Base-by-base conservation (phyloP, 805 yeast genomes). In the Jamesozyma lodderae region DNA sequence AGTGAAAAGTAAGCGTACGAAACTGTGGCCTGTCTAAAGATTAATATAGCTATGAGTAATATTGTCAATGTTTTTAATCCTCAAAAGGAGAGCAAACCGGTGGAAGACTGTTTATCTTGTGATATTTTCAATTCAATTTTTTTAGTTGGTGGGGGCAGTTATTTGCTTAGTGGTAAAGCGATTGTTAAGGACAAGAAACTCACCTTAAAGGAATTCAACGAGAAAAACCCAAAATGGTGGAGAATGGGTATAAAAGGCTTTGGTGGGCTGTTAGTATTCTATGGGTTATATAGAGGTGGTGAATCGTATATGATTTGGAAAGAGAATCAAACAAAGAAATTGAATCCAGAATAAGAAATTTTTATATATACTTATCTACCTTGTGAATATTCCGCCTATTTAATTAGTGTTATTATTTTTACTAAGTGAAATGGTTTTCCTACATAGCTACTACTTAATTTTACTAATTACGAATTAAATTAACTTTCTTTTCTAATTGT, bases 221-320 rank as follows among this genome's bases (percentile, higher is more conserved):
- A 48, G 29, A 55, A 52, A 41, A 65, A 67, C 36, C 82, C 84
- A 1, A 37, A 48, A 13, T 76, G 82, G 83, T 83, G 87, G 81
- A 73, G 72, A 51, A 54, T 57, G 10, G 54, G 73, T 1, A 63
- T 81, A 6, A 68, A 76, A 30, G 63, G 68, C 0, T 50, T 68
- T 7, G 94, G 92, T 4, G 65, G 63, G 0, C 70, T 66, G 0
- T 56, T 83, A 35, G 48, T 81, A 1, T 65, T 66, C 0, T 69
- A 75, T 38, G 94, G 88, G 0, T 34, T 75, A 9, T 71, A 69
- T 44, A 66, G 92, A 42, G 81, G 81, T 1, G 71, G 74, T 5
- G 84, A 81, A 48, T 32, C 43, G 2, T 39, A 41, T 26, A 19
- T 16, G 10, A 11, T 19, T 3, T 42, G 46, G 43, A 38, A 35